Conservation (phyloP, 2,329 filamentous ascomycete genomes). For the Colletotrichum liriopes region DNA sequence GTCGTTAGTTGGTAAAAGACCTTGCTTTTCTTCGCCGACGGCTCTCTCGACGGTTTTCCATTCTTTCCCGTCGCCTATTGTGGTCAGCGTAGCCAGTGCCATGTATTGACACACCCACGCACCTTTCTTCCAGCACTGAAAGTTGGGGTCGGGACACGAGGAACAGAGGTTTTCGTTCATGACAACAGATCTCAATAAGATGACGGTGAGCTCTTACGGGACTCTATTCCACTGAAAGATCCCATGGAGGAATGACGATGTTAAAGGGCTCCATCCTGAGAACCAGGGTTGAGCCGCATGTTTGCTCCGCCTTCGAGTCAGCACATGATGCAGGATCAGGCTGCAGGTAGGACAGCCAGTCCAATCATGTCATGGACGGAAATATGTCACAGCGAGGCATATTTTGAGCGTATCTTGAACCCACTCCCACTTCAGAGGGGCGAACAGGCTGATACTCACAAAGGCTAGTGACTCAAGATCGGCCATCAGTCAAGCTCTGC, state of each 20-base stretch:
- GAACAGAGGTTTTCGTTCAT: conserved; percentile 7
- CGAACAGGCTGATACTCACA: background rate
- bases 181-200: background rate
- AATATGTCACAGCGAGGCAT: conserved; percentile 4
- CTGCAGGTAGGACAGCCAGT: background rate
- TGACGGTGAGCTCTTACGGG: background rate
- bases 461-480: background rate
- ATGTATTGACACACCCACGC: background rate
- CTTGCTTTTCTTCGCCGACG: background rate
- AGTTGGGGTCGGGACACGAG: conserved; percentile 12
- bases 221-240: background rate
- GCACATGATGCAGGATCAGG: conserved; percentile 10
- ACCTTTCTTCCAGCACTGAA: conserved; percentile 37
- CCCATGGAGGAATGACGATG: background rate
- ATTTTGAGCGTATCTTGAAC: background rate
- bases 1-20: background rate
- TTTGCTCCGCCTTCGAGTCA: background rate
- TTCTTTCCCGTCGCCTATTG: background rate
- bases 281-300: conserved; percentile 18
- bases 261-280: background rate
- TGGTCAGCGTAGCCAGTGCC: background rate
- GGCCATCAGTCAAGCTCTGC: background rate
- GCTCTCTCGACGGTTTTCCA: background rate
- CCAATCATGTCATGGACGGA: conserved; percentile 21
- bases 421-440: background rate